Percentiles rank a stretch among this genome's conserved stretches.
These are phyloP conservation scores for Jamesozyma gamospora DNA, from an alignment of 805 yeast species.

Conservation along the genomic window DNA sequence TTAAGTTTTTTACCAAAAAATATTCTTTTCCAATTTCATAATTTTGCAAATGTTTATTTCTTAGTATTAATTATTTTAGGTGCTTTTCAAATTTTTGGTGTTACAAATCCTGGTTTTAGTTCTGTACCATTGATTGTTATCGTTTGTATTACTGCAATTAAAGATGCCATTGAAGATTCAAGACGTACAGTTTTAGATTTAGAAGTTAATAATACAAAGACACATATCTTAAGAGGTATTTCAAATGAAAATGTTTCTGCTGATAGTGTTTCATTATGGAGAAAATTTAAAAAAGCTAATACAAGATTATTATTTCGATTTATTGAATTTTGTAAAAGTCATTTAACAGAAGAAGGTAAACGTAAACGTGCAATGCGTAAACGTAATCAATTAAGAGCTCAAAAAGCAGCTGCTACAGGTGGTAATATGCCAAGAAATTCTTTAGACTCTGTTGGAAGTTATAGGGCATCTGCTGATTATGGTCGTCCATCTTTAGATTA, in stretches of 20 bases:
- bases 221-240: conserved; percentile 51
- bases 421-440: conserved; percentile 30
- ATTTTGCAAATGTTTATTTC: conserved; percentile 86
- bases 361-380: conserved; percentile 29
- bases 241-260: conserved; percentile 52
- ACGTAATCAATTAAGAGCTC: conserved; percentile 22
- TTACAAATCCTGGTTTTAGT: conserved; percentile 62
- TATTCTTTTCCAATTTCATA: conserved; percentile 66
- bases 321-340: conserved; percentile 19
- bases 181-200: conserved; percentile 61
- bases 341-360: conserved; percentile 30
- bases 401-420: conserved; percentile 16
- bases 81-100: conserved; percentile 67
- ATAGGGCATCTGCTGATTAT: conserved; percentile 23
- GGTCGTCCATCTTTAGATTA: conserved; percentile 29
- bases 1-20: conserved; percentile 81
- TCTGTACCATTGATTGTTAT: conserved; percentile 75
- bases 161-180: conserved; percentile 76
- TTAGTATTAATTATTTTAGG: conserved; percentile 71
- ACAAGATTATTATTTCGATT: conserved; percentile 24
- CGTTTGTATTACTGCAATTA: conserved; percentile 61
- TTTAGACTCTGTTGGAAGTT: conserved; percentile 29
- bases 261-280: conserved; percentile 58
- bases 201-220: conserved; percentile 65
- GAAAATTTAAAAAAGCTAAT: conserved; percentile 52